Evolutionary conservation across 495 filamentous ascomycete genomes (phyloP), one percentile per base, ranked within the genome.

Genomic region (Letharia columbiana): DNA sequence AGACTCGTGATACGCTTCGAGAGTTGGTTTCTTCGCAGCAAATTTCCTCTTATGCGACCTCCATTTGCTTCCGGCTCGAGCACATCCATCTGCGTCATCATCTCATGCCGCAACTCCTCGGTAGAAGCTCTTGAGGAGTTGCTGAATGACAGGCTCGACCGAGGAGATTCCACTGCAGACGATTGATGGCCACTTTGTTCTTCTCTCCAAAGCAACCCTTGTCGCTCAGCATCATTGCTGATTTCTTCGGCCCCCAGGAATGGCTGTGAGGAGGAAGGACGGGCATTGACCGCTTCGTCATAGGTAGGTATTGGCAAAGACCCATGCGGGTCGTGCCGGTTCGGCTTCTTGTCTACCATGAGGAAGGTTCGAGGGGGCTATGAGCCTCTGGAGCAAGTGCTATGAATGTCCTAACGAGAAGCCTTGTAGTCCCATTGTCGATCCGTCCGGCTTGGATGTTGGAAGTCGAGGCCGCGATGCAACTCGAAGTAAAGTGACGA

Each of bases 231-330:
- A 73, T 86, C 80, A 71, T 83, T 80, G 73, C 81, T 82, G 60
- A 79, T 76, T 70, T 84, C 77, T 59, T 75, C 73, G 15, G 78
- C 72, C 66, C 78, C 82, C 44, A 88, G 81, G 67, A 88, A 83
- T 6, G 85, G 86, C 68, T 84, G 85, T 58, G 85, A 84, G 50
- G 87, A 88, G 49, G 78, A 77, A 23, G 86, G 81, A 56, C 81
- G 83, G 33, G 83, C 85, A 45, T 81, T 83, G 65, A 78, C 86
- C 63, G 94, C 92, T 79, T 98, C 94, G 75, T 97, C 93, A 81
- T 98, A 98, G 49, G 89, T 87, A 12, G 93, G 93, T 76, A 98
- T 96, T 28, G 94, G 92, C 63, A 91, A 82, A 60, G 82, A 75
- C 71, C 87, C 84, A 75, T 88, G 87, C 33, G 56, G 67, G 20